Evolutionary conservation across 176 grass and related monocot species (phyloP).

Genomic region (Panicum miliaceum): DNA sequence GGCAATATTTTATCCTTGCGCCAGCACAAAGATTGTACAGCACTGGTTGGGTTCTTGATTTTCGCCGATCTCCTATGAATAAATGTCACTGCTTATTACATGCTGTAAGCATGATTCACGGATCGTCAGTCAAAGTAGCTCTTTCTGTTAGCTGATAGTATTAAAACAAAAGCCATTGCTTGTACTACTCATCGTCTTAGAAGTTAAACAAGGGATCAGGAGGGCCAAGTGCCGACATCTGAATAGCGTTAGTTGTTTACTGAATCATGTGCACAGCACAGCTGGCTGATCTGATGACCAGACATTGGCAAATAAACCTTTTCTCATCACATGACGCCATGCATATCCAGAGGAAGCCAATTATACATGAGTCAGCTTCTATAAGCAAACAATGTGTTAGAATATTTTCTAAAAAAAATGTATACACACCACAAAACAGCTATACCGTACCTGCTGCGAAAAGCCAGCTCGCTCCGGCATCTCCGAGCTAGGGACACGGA

Average conservation of each 20-base stretch:
- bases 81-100: not conserved
- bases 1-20: not conserved
- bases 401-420: not conserved
- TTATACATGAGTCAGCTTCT: conserved; percentile 30
- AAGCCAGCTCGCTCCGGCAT: conserved; percentile 3
- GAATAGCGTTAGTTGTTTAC: not conserved
- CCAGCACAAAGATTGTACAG: not conserved
- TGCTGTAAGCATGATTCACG: not conserved
- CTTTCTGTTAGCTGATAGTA: not conserved
- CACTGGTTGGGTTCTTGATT: not conserved
- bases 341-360: not conserved
- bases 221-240: not conserved
- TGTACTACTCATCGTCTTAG: not conserved
- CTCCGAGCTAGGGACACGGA: not conserved
- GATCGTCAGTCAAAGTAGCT: not conserved
- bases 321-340: not conserved
- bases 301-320: not conserved
- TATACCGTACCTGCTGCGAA: not conserved
- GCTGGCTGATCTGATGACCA: not conserved
- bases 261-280: not conserved
- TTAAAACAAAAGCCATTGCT: not conserved
- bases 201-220: not conserved
- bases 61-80: not conserved
- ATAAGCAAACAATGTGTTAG: not conserved
- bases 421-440: not conserved